Evolutionary conservation across 2,329 filamentous ascomycete species (phyloP), one percentile per base, ranked within the genome.

Genomic region (Microthyrium microscopicum): DNA sequence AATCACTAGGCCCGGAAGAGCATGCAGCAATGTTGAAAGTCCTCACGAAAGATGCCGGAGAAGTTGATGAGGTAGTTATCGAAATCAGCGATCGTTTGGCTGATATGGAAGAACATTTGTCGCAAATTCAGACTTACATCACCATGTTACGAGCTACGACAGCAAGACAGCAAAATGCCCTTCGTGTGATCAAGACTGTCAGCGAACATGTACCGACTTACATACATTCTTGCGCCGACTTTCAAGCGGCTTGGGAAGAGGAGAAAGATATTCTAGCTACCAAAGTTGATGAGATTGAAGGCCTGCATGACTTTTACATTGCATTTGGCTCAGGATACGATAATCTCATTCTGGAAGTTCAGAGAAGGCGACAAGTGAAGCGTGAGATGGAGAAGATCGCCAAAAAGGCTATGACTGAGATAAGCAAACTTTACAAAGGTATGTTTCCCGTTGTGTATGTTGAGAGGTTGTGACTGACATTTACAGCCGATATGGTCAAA

Each of bases 301-400:
- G 72, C 16, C 69, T 94, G 45, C 67, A 73, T 8, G 62, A 70
- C n/a, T 82, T 94, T 45, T 95, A 94, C 53, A 78, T 87, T 39
- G 75, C 77, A 13, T 98, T 95, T 46, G 66, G 80, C 15, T 68
- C 73, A 33, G 82, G 84, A 0, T 95, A 98, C 48, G 78, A 83
- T 43, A 74, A 77, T 15, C 61, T 98, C 9, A 67, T 94, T 17
- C 66, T 92, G 2, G 89, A 98, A 52, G 77, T 84, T 5, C 77
- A 78, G 33, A 66, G 89, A 17, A 68, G 89, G 7, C 72, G 71
- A 39, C 61, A 67, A 11, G 71, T 81, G 22, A 79, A 89, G 46
- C 71, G 77, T 20, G 74, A 78, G 40, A 77, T 91, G 33, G 67
- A 75, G 42, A 66, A 64, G 27, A 72, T 92, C 18, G 77, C 84